Base-by-base conservation (phyloP, 176 grass and related monocot genomes). In the Carex kokanica region DNA sequence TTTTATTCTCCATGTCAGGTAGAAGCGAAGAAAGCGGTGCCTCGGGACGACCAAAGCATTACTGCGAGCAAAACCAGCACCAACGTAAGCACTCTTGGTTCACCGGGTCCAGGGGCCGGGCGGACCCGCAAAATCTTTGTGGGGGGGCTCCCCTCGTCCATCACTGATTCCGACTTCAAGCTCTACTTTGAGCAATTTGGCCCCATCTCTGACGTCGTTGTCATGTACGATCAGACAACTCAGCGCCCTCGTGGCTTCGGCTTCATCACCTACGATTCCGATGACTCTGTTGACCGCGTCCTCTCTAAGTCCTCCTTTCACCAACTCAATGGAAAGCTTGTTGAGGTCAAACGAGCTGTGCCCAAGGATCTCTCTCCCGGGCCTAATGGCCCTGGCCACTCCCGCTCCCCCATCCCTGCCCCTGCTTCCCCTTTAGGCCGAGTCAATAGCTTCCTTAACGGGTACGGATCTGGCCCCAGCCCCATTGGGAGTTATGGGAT, bases 221-320 rank as follows among this genome's bases (percentile, higher is more conserved):
- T 98, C 47, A 98, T 98, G 95, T 98, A 98, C 17, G 95, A 98
- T 85, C 92, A 98, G 78, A 98, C 88, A 74, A 98, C 92, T 0
- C 95, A 94, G 65, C 90, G 95, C 81, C 95, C 95, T 27, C 92
- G 95, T 81, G 95, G 95, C 16, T 98, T 98, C 25, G 95, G 95
- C 41, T 98, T 98, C 87, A 98, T 98, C 87, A 98, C 95, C 47
- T 98, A 88, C 89, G 95, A 98, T 71, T 94, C 92, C 2, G 95
- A 98, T 73, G 95, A 90, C 2, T 88, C 95, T 1, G 95, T 98
- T 79, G 95, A 94, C 36, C 90, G 89, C 86, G 95, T 81, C 8
- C 78, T 98, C 54, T 71, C 90, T 77, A 98, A 94, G 77, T 92
- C 86, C 78, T 65, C 80, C 60, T 98, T 98, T 51, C 95, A 98